Percentiles rank a stretch among this genome's conserved stretches.
Conservation (phyloP, 1,284 basidiomycete species). For the Somion occarium region DNA sequence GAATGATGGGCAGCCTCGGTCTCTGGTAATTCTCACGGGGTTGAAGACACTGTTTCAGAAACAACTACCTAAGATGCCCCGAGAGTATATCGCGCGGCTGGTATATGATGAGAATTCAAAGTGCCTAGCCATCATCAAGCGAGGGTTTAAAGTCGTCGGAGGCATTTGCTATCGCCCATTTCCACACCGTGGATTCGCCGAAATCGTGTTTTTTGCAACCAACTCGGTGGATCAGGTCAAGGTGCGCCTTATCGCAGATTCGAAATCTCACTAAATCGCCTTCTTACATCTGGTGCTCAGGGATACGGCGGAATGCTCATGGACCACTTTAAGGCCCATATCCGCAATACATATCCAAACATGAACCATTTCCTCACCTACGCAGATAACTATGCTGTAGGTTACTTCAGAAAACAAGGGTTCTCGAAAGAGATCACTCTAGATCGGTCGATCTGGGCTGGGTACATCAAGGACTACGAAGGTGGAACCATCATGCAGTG, state of each 20-base stretch:
- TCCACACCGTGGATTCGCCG: constrained; percentile 91
- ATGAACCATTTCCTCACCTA: constrained; percentile 98
- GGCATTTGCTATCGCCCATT: constrained; percentile 98
- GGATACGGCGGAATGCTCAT: constrained; percentile 98
- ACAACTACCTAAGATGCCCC: constrained; percentile 98
- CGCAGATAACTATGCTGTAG: constrained; percentile 98
- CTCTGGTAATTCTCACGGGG: constrained; percentile 85
- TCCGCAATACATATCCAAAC: constrained; percentile 71
- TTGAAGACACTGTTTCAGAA: constrained; percentile 97
- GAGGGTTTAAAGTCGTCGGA: constrained; percentile 94
- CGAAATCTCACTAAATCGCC: not conserved
- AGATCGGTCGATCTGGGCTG: constrained; percentile 90
- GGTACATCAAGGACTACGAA: constrained; percentile 99
- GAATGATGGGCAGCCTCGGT: constrained; percentile 75
- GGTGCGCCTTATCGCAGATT: constrained; percentile 40
- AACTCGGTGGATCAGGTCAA: constrained; percentile 97
- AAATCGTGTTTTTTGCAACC: constrained; percentile 99
- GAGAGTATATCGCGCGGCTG: constrained; percentile 96
- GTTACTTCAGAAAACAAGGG: constrained; percentile 99
- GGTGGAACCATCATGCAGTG: constrained; percentile 99
- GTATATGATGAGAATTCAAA: constrained; percentile 93
- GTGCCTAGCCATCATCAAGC: constrained; percentile 92
- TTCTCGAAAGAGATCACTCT: constrained; percentile 97
- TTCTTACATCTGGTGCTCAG: constrained; percentile 35
- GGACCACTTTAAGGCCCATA: constrained; percentile 98